Evolutionary conservation across 2,329 filamentous ascomycete species (phyloP), one percentile per base, ranked within the genome.

Genomic region (Stagonosporopsis rhizophila): DNA sequence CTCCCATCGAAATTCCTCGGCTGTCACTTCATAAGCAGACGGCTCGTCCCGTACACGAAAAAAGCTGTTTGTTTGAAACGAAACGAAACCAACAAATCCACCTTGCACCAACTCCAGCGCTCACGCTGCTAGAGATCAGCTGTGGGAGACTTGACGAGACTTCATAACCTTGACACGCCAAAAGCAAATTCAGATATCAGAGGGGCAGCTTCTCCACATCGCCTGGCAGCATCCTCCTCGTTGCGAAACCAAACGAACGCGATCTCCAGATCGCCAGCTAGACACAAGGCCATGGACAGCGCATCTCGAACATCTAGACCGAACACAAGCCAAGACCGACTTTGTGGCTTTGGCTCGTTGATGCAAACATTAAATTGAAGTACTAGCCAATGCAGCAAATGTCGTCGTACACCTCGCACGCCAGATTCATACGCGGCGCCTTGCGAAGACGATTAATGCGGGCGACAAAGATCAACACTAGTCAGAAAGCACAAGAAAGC

Each of bases 21-120:
- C 47, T 47, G 42, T 58, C 52, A 55, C 52, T 41, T 56, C 57
- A 50, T 52, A 34, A 45, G 32, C 46, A 53, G 37, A 52, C 60
- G 58, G 60, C 19, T 60, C 50, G 55, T 57, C 54, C 62, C 60
- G 62, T 48, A 37, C 23, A 44, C 47, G 60, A 64, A 67, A 65
- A 27, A 59, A 59, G 17, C 47, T 22, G 23, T 56, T 35, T 56
- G 35, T 53, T 44, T 55, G 56, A 65, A 66, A 65, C 62, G 48
- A 64, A 65, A 63, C 60, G 41, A n/a, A 8, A 11, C 19, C 47
- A 51, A 51, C 53, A 51, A 37, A 41, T 17, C 46, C 37, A 39
- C 46, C 47, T 42, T 56, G 47, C 42, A 42, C 42, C 41, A 23
- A 22, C 42, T 42, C 15, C 47, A 47, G 23, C 42, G 23, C 51